Percentiles rank a stretch among this genome's conserved stretches.
phyloP scores from a whole-genome alignment of 2,329 filamentous ascomycete genomes.

The Talaromyces sp. region DNA sequence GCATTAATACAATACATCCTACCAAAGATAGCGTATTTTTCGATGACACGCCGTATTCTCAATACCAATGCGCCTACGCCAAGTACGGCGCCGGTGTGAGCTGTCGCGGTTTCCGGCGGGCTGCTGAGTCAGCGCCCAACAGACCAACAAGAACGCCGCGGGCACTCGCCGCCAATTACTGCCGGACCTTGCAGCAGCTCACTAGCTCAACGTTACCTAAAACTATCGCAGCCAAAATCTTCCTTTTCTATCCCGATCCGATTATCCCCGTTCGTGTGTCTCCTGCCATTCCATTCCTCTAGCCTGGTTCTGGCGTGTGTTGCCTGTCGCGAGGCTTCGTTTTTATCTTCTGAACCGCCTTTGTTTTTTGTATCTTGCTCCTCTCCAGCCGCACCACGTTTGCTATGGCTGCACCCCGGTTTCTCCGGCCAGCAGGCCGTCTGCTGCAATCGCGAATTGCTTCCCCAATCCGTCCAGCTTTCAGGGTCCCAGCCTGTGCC shows the following conservation, averaged over 20 bases:
- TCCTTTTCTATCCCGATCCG: slow-evolving; percentile 14
- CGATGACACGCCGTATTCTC: background rate
- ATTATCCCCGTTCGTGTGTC: slow-evolving; percentile 7
- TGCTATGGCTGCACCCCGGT: slow-evolving; percentile 56
- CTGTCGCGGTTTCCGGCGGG: background rate
- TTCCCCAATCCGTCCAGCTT: slow-evolving; percentile 50
- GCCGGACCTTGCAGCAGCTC: background rate
- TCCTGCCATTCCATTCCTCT: slow-evolving; percentile 8
- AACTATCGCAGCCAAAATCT: slow-evolving; percentile 13
- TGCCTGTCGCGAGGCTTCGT: slow-evolving; percentile 6
- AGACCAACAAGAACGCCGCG: slow-evolving; percentile 24
- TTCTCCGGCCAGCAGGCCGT: slow-evolving; percentile 60
- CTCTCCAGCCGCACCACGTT: slow-evolving; percentile 12
- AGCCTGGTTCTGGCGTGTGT: slow-evolving; percentile 8
- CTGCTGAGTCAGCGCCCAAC: slow-evolving; percentile 33
- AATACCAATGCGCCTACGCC: slow-evolving; percentile 16
- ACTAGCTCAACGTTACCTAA: background rate
- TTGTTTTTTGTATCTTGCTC: slow-evolving; percentile 52
- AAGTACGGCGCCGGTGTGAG: slow-evolving; percentile 32
- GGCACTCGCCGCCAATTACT: background rate
- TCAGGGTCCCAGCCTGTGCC: slow-evolving; percentile 46
- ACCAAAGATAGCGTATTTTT: background rate
- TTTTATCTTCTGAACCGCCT: slow-evolving; percentile 32
- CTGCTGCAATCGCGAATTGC: slow-evolving; percentile 43
- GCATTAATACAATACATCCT: background rate